These are phyloP conservation scores for Sutorius eximius DNA, from an alignment of 1,284 basidiomycete species.

Conservation along the genomic window DNA sequence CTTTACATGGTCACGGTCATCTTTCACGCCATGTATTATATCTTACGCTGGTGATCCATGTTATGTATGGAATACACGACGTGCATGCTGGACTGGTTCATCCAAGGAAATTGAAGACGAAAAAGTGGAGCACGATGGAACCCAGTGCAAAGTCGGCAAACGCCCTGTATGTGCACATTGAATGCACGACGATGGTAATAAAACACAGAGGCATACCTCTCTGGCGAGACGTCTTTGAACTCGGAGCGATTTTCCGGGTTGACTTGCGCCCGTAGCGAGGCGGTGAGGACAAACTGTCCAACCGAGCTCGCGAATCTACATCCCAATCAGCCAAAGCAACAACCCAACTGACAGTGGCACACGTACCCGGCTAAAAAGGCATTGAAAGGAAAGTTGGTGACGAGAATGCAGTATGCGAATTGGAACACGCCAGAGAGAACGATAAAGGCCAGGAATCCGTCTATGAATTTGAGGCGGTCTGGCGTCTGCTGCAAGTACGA, in stretches of 20 bases:
- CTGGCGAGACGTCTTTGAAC: constrained; percentile 92
- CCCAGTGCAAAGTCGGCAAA: constrained; percentile 96
- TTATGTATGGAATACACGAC: not conserved
- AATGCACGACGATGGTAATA: not conserved
- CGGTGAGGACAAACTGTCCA: constrained; percentile 95
- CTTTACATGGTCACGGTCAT: not conserved
- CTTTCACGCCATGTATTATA: constrained; percentile 15
- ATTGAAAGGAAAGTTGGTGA: constrained; percentile 96
- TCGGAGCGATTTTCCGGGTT: constrained; percentile 80
- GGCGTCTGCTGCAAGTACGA: constrained; percentile 81
- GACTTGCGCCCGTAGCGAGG: constrained; percentile 89
- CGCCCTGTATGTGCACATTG: constrained; percentile 55
- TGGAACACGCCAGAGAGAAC: constrained; percentile 89
- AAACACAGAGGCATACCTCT: constrained; percentile 53
- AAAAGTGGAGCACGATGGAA: constrained; percentile 95
- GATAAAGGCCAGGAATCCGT: constrained; percentile 90
- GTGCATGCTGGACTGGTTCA: constrained; percentile 33
- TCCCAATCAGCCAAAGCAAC: not conserved
- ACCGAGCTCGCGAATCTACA: constrained; percentile 88
- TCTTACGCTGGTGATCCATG: not conserved
- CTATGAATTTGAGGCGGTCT: constrained; percentile 88
- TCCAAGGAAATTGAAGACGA: constrained; percentile 96
- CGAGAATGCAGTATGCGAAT: constrained; percentile 88
- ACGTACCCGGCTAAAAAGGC: constrained; percentile 93
- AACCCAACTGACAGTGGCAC: not conserved